Evolutionary conservation across 495 filamentous ascomycete genomes (phyloP).

Genomic region (Pseudevernia furfuracea): DNA sequence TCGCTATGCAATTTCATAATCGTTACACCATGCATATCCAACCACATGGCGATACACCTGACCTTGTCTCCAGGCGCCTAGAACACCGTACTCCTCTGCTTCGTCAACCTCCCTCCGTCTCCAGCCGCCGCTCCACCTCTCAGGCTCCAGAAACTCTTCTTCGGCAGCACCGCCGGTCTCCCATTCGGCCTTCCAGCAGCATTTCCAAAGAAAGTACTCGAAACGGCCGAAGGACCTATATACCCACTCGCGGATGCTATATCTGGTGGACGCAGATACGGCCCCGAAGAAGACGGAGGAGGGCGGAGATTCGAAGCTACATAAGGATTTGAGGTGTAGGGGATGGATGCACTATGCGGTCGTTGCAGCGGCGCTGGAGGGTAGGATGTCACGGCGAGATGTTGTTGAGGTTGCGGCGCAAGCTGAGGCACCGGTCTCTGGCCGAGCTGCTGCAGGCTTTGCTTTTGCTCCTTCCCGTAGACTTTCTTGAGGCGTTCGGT

Average conservation of each 20-base stretch:
- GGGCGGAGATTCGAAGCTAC: slow-evolving; percentile 22
- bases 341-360: slow-evolving; percentile 22
- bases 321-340: slow-evolving; percentile 8
- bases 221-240: slow-evolving; percentile 22
- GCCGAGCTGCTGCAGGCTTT: slow-evolving; percentile 31
- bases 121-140: slow-evolving; percentile 29
- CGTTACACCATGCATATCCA: slow-evolving; percentile 1
- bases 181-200: slow-evolving; percentile 10
- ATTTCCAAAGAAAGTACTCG: slow-evolving; percentile 21
- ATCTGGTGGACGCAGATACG: slow-evolving; percentile 29
- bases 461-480: slow-evolving; percentile 54
- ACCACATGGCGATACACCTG: background rate
- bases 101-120: slow-evolving; percentile 34
- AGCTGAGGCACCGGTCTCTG: slow-evolving; percentile 28
- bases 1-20: background rate
- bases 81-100: slow-evolving; percentile 50
- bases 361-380: slow-evolving; percentile 24
- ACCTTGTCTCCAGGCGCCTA: no score
- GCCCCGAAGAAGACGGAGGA: slow-evolving; percentile 9
- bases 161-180: slow-evolving; percentile 30
- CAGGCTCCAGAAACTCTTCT: slow-evolving; percentile 45
- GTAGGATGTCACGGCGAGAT: slow-evolving; percentile 14
- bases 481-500: slow-evolving; percentile 69
- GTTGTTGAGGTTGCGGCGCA: slow-evolving; percentile 20
- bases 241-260: slow-evolving; percentile 15